These are phyloP conservation scores for Gossypium davidsonii DNA, from an alignment of 441 rosid genomes.

Conservation along the genomic window DNA sequence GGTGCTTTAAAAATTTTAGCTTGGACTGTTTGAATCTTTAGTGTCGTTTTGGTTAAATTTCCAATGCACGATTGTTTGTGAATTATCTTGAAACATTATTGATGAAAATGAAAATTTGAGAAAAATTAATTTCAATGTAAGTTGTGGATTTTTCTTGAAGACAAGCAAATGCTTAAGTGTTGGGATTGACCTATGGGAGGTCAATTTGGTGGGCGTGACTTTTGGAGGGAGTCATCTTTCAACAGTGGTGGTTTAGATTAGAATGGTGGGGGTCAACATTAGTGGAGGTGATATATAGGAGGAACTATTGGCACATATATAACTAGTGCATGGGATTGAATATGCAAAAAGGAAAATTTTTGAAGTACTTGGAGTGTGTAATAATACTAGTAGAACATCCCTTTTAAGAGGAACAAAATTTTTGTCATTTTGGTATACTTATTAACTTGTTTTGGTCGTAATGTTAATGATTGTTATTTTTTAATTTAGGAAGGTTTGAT, in stretches of 20 bases:
- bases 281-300: conserved; percentile 33
- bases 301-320: conserved; percentile 37
- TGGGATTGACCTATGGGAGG: conserved; percentile 31
- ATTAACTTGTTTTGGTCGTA: conserved; percentile 8
- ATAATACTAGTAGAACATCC: conserved; percentile 20
- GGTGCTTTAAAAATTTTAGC: no score
- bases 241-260: conserved; percentile 36
- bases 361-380: conserved; percentile 9
- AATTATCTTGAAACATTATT: no score
- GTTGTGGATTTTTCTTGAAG: no score
- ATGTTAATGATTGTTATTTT: conserved; percentile 12
- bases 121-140: no score
- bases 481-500: conserved; percentile 21
- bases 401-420: background rate
- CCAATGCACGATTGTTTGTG: no score
- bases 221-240: conserved; percentile 52
- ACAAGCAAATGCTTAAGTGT: no score
- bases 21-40: no score
- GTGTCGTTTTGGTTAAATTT: no score
- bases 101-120: no score
- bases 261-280: conserved; percentile 40
- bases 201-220: conserved; percentile 63
- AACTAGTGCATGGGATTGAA: conserved; percentile 76
- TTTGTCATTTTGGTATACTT: background rate
- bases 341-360: background rate